A percentile compares a stretch with the other conserved stretches of the same genome.
Evolutionary conservation across 495 filamentous ascomycete species (phyloP).

Genomic region (Penicillium goetzii): DNA sequence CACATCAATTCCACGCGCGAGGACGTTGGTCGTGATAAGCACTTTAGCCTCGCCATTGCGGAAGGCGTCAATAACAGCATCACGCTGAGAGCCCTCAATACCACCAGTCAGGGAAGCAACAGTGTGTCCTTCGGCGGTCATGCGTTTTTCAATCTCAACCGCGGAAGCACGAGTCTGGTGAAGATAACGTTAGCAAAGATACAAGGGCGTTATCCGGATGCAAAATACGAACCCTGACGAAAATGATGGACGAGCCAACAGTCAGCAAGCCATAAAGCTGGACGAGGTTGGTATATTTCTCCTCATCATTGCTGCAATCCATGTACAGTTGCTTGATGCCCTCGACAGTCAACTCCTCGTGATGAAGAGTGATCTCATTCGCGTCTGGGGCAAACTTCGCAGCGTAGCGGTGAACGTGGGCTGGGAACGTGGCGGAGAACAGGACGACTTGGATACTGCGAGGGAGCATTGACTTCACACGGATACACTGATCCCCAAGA

Average conservation of each 20-base stretch:
- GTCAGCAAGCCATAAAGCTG: slow-evolving; percentile 94
- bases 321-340: slow-evolving; percentile 97
- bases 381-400: slow-evolving; percentile 77
- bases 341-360: slow-evolving; percentile 91
- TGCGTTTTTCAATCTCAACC: slow-evolving; percentile 76
- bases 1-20: slow-evolving; percentile 96
- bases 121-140: slow-evolving; percentile 86
- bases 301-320: slow-evolving; percentile 76
- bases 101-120: slow-evolving; percentile 87
- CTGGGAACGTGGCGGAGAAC: slow-evolving; percentile 95
- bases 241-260: slow-evolving; percentile 96
- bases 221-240: slow-evolving; percentile 72
- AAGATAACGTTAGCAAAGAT: slow-evolving; percentile 17
- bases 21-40: slow-evolving; percentile 97
- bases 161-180: slow-evolving; percentile 78
- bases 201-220: background rate
- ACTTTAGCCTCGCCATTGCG: slow-evolving; percentile 86
- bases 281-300: slow-evolving; percentile 87
- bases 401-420: slow-evolving; percentile 80
- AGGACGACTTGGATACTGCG: slow-evolving; percentile 78
- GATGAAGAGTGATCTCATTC: slow-evolving; percentile 84
- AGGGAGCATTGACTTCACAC: slow-evolving; percentile 77
- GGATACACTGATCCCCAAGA: slow-evolving; percentile 89
- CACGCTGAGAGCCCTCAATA: slow-evolving; percentile 80
- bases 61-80: slow-evolving; percentile 85